Evolutionary conservation across 1,284 basidiomycete genomes (phyloP), one percentile per base, ranked within the genome.

Genomic region (Stygiomarasmius scandens): DNA sequence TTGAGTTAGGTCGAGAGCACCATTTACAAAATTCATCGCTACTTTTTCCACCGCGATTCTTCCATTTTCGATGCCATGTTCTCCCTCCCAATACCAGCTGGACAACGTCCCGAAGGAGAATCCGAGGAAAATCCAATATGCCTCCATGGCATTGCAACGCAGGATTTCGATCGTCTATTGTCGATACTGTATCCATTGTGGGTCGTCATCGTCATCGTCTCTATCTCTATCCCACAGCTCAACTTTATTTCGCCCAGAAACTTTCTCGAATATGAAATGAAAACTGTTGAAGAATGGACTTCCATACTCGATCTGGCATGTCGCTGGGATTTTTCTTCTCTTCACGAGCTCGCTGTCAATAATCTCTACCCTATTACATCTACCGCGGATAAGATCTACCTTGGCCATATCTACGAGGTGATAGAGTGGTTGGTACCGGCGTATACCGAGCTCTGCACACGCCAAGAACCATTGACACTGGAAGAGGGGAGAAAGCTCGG

Each of bases 201-300:
- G 23, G 61, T 57, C n/a, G 2, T 1, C 11, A 14, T 27, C 22
- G 16, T 36, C 11, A n/a, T 43, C 24, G 23, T 27, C 45, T 24
- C 11, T 16, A 47, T 3, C 6, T 20, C 5, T 47, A 10, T 14
- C 20, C 20, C 4, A 27, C 45, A n/a, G n/a, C n/a, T n/a, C n/a
- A n/a, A n/a, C n/a, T n/a, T 16, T 16, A 2, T 19, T 14, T 38
- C 1, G 61, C n/a, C 1, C 23, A 60, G 61, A 14, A 43, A 50
- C 34, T 63, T 55, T 20, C 41, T 47, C 11, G 41, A 48, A 3
- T 41, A 38, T 19, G 59, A 63, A 52, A 24, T 58, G 3, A 24
- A 56, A 23, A 71, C 68, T 14, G 52, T 63, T 2, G 70, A 70
- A 8, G 74, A 74, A 54, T 76, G 75, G 74, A 66, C 61, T 2